phyloP scores from a whole-genome alignment of 352 stramenopile species.

The Elongisporangium prolatum region DNA sequence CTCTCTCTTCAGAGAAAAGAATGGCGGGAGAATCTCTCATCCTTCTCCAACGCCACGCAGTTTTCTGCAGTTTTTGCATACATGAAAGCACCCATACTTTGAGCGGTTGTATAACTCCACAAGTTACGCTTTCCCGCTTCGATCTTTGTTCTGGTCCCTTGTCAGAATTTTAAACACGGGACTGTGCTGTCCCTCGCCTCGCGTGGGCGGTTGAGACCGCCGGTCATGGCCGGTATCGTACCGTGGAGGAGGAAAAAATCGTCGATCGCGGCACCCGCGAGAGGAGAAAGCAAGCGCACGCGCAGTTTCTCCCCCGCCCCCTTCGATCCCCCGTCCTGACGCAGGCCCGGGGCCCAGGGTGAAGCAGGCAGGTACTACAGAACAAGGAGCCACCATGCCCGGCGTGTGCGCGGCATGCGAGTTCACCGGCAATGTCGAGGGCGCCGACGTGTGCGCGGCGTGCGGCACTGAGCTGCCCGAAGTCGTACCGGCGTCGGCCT shows the following conservation, averaged over 20 bases:
- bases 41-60: neutral
- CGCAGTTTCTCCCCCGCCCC: neutral
- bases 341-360: neutral
- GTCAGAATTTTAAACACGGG: neutral
- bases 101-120: neutral
- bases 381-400: conserved; percentile 25
- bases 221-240: neutral
- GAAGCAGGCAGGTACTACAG: neutral
- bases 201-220: neutral
- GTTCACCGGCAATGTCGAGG: conserved; percentile 60
- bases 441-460: conserved; percentile 48
- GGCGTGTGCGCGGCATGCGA: conserved; percentile 61
- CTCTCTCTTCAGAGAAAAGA: neutral
- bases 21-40: neutral
- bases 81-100: neutral
- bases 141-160: neutral
- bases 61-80: neutral
- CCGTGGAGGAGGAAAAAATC: conserved; percentile 2
- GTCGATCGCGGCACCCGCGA: conserved; percentile 6
- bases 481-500: conserved; percentile 5
- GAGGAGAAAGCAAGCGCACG: conserved; percentile 1
- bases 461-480: conserved; percentile 45
- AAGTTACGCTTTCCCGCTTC: neutral
- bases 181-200: neutral
- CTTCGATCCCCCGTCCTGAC: neutral